phyloP scores from a whole-genome alignment of 495 filamentous ascomycete genomes.

The Sphaerosporella brunnea region DNA sequence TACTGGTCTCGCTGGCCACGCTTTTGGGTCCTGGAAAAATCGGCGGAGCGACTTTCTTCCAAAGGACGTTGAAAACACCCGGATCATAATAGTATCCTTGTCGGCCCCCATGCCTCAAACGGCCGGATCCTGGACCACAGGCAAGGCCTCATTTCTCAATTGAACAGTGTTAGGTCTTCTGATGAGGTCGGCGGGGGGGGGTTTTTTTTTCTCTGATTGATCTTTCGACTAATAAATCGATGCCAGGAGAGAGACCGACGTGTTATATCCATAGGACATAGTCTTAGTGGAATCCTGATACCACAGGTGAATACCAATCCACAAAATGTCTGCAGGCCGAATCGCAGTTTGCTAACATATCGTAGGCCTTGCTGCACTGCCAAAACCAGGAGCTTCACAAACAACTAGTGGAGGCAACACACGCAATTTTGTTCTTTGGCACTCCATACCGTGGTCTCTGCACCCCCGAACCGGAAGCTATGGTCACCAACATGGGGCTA shows the following conservation, averaged over 20 bases:
- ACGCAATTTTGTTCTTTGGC: conserved; percentile 6
- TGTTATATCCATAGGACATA: conserved; percentile 26
- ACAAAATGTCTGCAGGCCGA: not conserved
- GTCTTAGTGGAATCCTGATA: conserved; percentile 27
- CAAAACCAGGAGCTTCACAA: not conserved
- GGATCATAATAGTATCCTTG: conserved; percentile 3
- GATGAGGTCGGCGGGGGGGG: not conserved
- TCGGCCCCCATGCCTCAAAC: not conserved
- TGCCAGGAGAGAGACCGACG: conserved; percentile 14
- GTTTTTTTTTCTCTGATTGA: not conserved
- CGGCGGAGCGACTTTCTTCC: conserved; percentile 1
- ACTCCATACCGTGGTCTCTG: conserved; percentile 8
- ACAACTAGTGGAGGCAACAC: conserved; percentile 5
- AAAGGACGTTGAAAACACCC: not conserved
- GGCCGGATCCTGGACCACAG: not conserved
- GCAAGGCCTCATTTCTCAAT: not conserved
- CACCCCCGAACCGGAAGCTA: conserved; percentile 1
- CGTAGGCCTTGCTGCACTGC: not conserved
- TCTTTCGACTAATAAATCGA: not conserved
- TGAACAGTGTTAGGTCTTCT: not conserved
- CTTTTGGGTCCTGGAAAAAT: conserved; percentile 12
- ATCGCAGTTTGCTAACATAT: not conserved
- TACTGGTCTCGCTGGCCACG: too few relatives aligned
- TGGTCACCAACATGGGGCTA: conserved; percentile 6
- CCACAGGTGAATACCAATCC: conserved; percentile 21